phyloP scores from a whole-genome alignment of 2,329 filamentous ascomycete genomes.

The Xenoacremonium recifei region DNA sequence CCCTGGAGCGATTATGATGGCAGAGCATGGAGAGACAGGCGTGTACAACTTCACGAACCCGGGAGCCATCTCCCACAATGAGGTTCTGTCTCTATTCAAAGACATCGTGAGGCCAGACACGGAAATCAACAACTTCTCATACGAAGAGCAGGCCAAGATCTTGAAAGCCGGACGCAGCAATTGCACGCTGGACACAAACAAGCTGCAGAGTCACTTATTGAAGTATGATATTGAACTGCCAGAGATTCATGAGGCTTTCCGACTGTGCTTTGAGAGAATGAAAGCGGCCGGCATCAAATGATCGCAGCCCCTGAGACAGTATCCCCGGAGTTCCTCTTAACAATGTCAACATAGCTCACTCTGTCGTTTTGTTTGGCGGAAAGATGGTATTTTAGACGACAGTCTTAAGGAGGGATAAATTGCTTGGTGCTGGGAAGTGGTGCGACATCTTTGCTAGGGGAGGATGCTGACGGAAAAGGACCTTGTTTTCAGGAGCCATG shows the following conservation, averaged over 20 bases:
- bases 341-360: too few species aligned
- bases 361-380: too few species aligned
- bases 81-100: constrained; percentile 62
- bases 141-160: constrained; percentile 65
- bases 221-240: constrained; percentile 59
- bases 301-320: too few species aligned
- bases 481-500: too few species aligned
- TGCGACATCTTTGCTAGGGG: too few species aligned
- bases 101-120: constrained; percentile 61
- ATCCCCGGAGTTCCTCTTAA: too few species aligned
- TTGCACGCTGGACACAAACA: constrained; percentile 62
- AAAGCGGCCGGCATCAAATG: constrained; percentile 53
- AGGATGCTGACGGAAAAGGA: too few species aligned
- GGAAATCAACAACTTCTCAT: constrained; percentile 63
- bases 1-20: constrained; percentile 58
- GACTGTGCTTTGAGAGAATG: constrained; percentile 63
- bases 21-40: constrained; percentile 60
- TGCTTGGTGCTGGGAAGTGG: too few species aligned
- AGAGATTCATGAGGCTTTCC: constrained; percentile 62
- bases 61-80: constrained; percentile 69
- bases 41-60: constrained; percentile 72
- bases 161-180: constrained; percentile 67
- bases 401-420: too few species aligned
- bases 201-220: constrained; percentile 58
- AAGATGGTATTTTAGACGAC: too few species aligned